Evolutionary conservation across 192 early-diverging fungal genomes (phyloP).

Genomic region (Linderina pennispora): DNA sequence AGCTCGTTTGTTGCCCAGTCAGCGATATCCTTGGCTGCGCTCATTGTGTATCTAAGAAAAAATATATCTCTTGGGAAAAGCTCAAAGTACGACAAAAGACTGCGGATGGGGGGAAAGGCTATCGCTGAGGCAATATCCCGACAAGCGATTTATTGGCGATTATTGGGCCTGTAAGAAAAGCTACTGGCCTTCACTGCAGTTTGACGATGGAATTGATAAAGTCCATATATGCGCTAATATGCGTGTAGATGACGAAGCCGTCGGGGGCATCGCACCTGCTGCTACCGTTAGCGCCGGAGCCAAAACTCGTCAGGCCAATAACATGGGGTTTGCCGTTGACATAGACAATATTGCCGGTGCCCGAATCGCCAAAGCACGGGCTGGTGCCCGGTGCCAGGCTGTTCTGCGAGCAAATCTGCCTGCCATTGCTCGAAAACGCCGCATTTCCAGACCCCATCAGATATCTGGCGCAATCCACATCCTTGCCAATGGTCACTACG

Average conservation of each 20-base stretch:
- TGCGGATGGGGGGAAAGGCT: too few relatives aligned
- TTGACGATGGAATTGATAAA: too few relatives aligned
- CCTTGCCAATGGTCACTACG: background rate
- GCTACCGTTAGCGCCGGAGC: background rate
- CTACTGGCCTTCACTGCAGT: too few relatives aligned
- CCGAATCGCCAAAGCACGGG: background rate
- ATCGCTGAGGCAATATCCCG: too few relatives aligned
- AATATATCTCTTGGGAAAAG: too few relatives aligned
- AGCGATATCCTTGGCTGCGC: too few relatives aligned
- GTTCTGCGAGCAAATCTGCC: background rate
- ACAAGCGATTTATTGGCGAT: too few relatives aligned
- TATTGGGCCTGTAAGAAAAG: too few relatives aligned
- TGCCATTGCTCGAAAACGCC: background rate
- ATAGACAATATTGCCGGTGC: background rate
- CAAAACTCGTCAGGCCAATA: background rate
- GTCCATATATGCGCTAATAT: background rate
- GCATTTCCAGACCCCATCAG: too few relatives aligned
- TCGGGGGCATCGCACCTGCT: background rate
- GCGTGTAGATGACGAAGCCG: background rate
- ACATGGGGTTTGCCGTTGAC: background rate
- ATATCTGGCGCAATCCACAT: background rate
- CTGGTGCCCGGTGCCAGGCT: background rate
- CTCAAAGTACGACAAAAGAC: too few relatives aligned
- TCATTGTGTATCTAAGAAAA: too few relatives aligned
- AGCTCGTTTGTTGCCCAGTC: too few relatives aligned